Conservation (phyloP, 345 rosid species). For the Chamaenerion angustifolium region DNA sequence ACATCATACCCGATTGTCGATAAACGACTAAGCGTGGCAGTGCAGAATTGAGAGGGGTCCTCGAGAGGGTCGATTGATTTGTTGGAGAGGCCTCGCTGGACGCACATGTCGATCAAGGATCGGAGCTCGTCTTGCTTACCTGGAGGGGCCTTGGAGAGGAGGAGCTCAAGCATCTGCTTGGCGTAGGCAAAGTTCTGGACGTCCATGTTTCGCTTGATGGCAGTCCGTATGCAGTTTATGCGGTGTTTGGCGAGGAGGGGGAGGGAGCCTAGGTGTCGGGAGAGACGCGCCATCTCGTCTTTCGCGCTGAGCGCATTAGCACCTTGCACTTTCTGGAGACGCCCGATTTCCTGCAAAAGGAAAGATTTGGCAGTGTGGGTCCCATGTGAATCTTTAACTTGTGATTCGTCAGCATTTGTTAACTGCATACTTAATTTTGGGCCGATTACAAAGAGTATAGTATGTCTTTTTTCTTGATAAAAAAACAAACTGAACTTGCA, state of each 20-base stretch:
- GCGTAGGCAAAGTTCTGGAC: constrained; percentile 87
- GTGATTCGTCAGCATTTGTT: too few relatives aligned
- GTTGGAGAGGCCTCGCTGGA: constrained; percentile 72
- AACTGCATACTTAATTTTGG: too few relatives aligned
- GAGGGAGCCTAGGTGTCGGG: constrained; percentile 81
- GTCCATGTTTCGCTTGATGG: constrained; percentile 93
- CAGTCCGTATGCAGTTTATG: constrained; percentile 88
- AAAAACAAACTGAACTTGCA: too few relatives aligned
- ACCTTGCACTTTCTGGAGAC: constrained; percentile 84
- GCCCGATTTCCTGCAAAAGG: constrained; percentile 59
- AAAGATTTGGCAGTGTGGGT: too few relatives aligned
- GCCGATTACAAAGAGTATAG: too few relatives aligned
- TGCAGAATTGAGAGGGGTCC: constrained; percentile 92
- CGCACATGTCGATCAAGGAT: constrained; percentile 81
- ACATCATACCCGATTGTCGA: constrained; percentile 95
- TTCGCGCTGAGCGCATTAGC: constrained; percentile 88
- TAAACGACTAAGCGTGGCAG: constrained; percentile 85
- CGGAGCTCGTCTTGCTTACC: constrained; percentile 83
- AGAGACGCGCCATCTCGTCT: constrained; percentile 94
- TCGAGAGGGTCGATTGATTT: constrained; percentile 91
- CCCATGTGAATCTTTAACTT: too few relatives aligned
- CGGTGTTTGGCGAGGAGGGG: constrained; percentile 90
- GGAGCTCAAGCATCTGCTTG: constrained; percentile 95
- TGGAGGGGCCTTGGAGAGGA: constrained; percentile 79
- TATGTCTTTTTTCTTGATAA: too few relatives aligned